These are phyloP conservation scores for Zygoascus tannicola DNA, from an alignment of 805 yeast genomes.

Conservation along the genomic window DNA sequence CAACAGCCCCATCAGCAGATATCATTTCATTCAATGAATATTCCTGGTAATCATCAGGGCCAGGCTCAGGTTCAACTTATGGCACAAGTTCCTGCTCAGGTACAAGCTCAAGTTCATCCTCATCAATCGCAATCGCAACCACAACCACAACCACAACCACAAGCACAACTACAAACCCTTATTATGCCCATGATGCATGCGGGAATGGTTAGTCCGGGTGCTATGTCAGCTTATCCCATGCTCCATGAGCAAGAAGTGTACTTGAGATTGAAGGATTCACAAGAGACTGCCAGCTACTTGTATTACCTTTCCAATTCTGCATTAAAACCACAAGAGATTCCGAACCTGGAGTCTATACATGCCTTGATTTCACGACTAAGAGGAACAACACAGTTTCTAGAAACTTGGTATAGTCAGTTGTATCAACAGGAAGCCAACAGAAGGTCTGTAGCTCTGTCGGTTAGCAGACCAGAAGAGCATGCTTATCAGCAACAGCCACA, in stretches of 20 bases:
- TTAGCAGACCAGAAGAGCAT: background rate
- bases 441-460: background rate
- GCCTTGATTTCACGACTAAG: conserved; percentile 12
- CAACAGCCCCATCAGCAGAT: too few relatives aligned
- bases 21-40: too few relatives aligned
- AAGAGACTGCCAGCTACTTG: conserved; percentile 16
- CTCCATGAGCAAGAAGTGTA: background rate
- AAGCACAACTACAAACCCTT: background rate
- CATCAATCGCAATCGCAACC: too few relatives aligned
- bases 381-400: conserved; percentile 14
- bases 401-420: conserved; percentile 15
- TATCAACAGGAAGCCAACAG: conserved; percentile 8
- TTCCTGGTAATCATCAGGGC: too few relatives aligned
- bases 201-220: too few relatives aligned
- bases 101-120: too few relatives aligned
- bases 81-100: too few relatives aligned
- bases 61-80: too few relatives aligned
- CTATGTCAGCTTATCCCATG: background rate
- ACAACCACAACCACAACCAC: background rate
- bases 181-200: too few relatives aligned
- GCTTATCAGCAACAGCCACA: conserved; percentile 4
- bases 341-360: conserved; percentile 12
- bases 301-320: conserved; percentile 12
- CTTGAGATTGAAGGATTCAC: conserved; percentile 10
- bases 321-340: conserved; percentile 4